phyloP scores from a whole-genome alignment of 2,329 filamentous ascomycete genomes.

The Botryotinia calthae region DNA sequence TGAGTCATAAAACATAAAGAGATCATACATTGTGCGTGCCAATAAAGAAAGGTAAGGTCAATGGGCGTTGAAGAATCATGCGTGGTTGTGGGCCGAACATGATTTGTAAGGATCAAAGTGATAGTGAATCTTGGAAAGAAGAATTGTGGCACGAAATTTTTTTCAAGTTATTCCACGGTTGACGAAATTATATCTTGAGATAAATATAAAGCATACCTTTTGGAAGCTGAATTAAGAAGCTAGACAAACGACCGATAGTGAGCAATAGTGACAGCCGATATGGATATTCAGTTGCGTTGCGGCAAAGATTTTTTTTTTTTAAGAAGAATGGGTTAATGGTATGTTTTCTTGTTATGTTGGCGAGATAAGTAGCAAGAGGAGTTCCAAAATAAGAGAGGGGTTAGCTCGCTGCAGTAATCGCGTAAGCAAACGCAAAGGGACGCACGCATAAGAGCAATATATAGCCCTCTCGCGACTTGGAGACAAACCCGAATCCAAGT shows the following conservation, averaged over 20 bases:
- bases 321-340: not conserved
- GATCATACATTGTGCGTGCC: not conserved
- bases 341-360: not conserved
- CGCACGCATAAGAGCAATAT: not conserved
- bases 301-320: not conserved
- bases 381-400: not conserved
- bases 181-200: not conserved
- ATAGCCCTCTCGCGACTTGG: not conserved
- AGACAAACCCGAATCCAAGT: not conserved
- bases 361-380: not conserved
- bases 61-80: not conserved
- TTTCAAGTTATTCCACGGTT: not conserved
- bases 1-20: not conserved
- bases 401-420: not conserved
- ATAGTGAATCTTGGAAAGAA: not conserved
- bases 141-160: not conserved
- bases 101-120: not conserved
- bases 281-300: not conserved
- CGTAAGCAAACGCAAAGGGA: not conserved
- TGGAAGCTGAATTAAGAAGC: not conserved
- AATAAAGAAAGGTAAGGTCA: not conserved
- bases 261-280: not conserved
- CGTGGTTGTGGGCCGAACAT: not conserved
- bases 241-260: not conserved
- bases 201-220: not conserved